Evolutionary conservation across 108 stramenopile species (phyloP), one percentile per base, ranked within the genome.

Genomic region (Cylindrotheca fusiformis): DNA sequence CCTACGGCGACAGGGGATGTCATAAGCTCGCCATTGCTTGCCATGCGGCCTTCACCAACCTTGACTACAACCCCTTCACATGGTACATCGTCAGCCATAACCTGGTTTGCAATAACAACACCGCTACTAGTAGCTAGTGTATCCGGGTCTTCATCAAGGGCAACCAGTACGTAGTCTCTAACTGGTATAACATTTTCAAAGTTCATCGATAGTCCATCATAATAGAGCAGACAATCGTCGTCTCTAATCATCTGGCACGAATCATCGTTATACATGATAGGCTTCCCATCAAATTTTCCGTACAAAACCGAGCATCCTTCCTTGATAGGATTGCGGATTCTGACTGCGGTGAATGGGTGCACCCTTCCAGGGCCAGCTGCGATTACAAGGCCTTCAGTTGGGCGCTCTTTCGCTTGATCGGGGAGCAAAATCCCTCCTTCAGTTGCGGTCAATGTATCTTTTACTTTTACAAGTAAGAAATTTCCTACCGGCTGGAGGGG

Each of bases 181-280:
- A 90, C 82, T 20, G 90, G 90, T 20, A 65, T 62, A 22, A 90
- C 91, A 47, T 87, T 92, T n/a, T 87, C 88, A 26, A 88, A 46
- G 26, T 83, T 90, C 87, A 95, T 94, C 10, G 78, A 80, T 17
- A 88, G 79, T 29, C 96, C 97, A 31, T 60, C 68, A 63, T 89
- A 98, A 48, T 88, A 79, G 41, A 98, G 67, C 45, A 97, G 62
- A 53, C 94, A 77, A 77, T 98, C 95, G 66, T 94, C 95, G 67
- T 96, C 97, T 24, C 93, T 83, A 58, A 98, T 94, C 72, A 98
- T 83, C 41, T 93, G 87, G 45, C 94, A 91, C 24, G 84, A 60
- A 67, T 92, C 87, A 21, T 94, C 96, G 60, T 96, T 89, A 86
- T 98, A 98, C 47, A 75, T 68, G 58, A 98, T 77, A 14, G 82